Conservation (phyloP, 345 rosid species). For the Linum lewisii region DNA sequence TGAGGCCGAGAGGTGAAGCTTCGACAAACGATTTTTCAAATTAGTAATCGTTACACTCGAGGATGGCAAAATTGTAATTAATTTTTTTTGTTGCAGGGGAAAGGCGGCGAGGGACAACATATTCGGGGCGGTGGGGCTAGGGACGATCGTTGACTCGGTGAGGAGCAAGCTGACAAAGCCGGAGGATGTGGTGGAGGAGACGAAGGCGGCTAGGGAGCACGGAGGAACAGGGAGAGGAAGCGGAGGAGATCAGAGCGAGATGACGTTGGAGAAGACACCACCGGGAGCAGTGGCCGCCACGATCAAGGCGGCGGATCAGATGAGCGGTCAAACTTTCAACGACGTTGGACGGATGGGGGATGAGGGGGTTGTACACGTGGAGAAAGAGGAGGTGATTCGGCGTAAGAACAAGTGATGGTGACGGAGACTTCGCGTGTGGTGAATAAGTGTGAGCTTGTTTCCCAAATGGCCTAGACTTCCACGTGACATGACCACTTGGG, state of each 20-base stretch:
- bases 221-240: constrained; percentile 18
- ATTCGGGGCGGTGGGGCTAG: background rate
- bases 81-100: background rate
- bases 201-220: too few species aligned
- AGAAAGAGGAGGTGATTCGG: background rate
- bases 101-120: background rate
- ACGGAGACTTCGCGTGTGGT: too few species aligned
- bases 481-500: too few species aligned
- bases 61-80: too few species aligned
- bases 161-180: background rate
- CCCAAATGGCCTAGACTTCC: too few species aligned
- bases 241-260: constrained; percentile 4
- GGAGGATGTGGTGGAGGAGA: background rate
- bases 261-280: constrained; percentile 12
- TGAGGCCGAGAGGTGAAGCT: background rate
- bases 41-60: too few species aligned
- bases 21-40: too few species aligned
- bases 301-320: constrained; percentile 36
- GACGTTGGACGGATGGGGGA: constrained; percentile 49
- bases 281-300: constrained; percentile 18
- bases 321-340: constrained; percentile 55
- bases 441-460: too few species aligned
- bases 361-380: constrained; percentile 11
- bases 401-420: background rate
- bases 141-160: background rate